Percentiles rank a stretch among this genome's conserved stretches.
phyloP scores from a whole-genome alignment of 192 early-diverging fungal species.

The Coemansia sp. region DNA sequence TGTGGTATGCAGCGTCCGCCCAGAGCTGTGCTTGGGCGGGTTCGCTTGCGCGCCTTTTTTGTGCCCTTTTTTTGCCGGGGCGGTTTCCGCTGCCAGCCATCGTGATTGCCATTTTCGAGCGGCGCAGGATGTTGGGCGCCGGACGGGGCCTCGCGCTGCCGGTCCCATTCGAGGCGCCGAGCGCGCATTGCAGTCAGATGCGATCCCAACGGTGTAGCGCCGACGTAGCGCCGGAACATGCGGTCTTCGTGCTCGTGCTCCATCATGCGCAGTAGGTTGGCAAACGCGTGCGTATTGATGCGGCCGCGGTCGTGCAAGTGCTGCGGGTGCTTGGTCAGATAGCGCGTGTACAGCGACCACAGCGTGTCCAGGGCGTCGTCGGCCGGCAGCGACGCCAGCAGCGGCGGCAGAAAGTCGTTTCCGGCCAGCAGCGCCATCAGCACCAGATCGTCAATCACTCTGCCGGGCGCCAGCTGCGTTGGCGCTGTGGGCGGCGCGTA shows the following conservation, averaged over 20 bases:
- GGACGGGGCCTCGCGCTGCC: not conserved
- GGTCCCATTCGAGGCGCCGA: constrained; percentile 26
- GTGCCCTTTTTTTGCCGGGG: too few relatives aligned
- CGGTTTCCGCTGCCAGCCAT: too few relatives aligned
- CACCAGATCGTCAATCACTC: constrained; percentile 87
- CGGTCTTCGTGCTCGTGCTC: constrained; percentile 52
- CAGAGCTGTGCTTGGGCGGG: not conserved
- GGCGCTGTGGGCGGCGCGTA: constrained; percentile 66
- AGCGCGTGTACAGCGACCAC: constrained; percentile 31
- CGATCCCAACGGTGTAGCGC: constrained; percentile 18
- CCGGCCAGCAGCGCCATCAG: constrained; percentile 90
- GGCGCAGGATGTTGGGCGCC: not conserved
- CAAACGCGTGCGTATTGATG: constrained; percentile 44
- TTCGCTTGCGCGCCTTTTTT: not conserved
- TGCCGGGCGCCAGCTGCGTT: constrained; percentile 55
- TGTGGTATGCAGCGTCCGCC: constrained; percentile 11
- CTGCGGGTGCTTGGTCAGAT: not conserved
- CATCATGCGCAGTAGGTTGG: constrained; percentile 48
- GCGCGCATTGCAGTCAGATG: constrained; percentile 18
- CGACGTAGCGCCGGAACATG: constrained; percentile 43
- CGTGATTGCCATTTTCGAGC: not conserved
- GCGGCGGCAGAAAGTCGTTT: constrained; percentile 87
- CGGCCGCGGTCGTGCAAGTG: constrained; percentile 54
- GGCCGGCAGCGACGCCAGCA: constrained; percentile 14
- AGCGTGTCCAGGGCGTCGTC: constrained; percentile 58